Evolutionary conservation across 164 flowering plant species (phyloP).

Genomic region (Macadamia tetraphylla): DNA sequence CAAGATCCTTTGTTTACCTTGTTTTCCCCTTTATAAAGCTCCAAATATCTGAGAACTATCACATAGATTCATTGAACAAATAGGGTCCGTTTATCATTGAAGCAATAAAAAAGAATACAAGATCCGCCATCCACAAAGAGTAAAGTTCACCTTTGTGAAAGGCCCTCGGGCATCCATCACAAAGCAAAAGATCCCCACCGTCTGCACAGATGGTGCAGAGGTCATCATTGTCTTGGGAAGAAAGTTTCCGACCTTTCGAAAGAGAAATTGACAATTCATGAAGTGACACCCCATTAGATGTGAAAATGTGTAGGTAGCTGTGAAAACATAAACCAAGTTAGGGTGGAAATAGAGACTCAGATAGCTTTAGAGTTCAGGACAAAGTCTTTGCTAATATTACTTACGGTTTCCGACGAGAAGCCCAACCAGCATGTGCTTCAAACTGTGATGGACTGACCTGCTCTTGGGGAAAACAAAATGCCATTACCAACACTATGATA

Average conservation of each 20-base stretch:
- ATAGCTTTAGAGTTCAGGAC: constrained; percentile 5
- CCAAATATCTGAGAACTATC: background rate
- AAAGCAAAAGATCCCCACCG: constrained; percentile 74
- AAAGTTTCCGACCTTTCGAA: constrained; percentile 37
- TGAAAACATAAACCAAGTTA: constrained; percentile 10
- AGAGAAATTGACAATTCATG: constrained; percentile 69
- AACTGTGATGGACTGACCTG: constrained; percentile 93
- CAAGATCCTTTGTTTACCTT: too few relatives aligned
- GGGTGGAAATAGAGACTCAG: background rate
- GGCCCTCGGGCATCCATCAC: constrained; percentile 84
- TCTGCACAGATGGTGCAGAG: constrained; percentile 66
- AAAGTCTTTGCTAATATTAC: constrained; percentile 12
- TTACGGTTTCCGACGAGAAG: constrained; percentile 86
- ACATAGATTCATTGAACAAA: background rate
- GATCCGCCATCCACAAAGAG: background rate
- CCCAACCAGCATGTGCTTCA: constrained; percentile 97
- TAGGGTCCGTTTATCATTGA: background rate
- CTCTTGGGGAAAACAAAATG: constrained; percentile 20
- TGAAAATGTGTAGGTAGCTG: constrained; percentile 82
- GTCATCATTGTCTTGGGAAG: constrained; percentile 66
- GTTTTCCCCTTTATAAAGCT: background rate
- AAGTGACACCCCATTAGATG: constrained; percentile 84
- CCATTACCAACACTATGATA: background rate
- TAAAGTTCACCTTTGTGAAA: constrained; percentile 42
- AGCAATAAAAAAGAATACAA: background rate